phyloP scores from a whole-genome alignment of 129 eudicot species.

The Flaveria robusta region DNA sequence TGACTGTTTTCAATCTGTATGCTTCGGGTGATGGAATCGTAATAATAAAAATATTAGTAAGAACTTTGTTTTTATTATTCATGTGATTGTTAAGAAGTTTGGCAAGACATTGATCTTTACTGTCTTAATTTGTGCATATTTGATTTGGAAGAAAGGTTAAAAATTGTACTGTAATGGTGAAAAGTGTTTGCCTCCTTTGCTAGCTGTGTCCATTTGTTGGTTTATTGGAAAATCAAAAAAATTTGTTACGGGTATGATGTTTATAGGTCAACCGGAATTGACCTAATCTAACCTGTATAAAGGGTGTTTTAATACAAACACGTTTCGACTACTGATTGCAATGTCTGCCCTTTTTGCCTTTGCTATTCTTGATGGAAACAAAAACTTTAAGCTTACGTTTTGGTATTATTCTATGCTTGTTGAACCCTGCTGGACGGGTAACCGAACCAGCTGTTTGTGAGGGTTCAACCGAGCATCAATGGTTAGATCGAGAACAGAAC shows the following conservation, averaged over 20 bases:
- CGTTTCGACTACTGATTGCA: neutral
- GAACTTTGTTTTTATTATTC: constrained; percentile 29
- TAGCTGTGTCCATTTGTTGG: constrained; percentile 6
- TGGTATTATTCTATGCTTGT: neutral
- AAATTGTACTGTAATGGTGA: constrained; percentile 26
- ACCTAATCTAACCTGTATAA: neutral
- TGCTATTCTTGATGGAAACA: too few relatives aligned
- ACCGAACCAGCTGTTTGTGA: neutral
- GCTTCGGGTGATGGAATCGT: constrained; percentile 21
- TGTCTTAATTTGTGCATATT: constrained; percentile 38
- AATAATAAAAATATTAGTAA: constrained; percentile 38
- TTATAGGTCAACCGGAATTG: neutral
- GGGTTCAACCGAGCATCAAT: neutral
- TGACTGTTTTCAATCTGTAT: neutral
- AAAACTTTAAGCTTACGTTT: neutral
- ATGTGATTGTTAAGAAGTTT: constrained; percentile 42
- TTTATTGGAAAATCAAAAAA: neutral
- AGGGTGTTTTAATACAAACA: neutral
- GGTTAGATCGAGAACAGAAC: neutral
- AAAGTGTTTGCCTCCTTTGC: constrained; percentile 4
- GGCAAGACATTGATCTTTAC: constrained; percentile 33
- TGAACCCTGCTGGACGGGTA: neutral
- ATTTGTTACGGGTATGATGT: neutral
- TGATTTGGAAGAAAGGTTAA: constrained; percentile 31
- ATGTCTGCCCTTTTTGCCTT: too few relatives aligned